Percentiles rank a stretch among this genome's conserved stretches.
Conservation (phyloP, 768 basidiomycete species). For the Tricholoma saponaceum region DNA sequence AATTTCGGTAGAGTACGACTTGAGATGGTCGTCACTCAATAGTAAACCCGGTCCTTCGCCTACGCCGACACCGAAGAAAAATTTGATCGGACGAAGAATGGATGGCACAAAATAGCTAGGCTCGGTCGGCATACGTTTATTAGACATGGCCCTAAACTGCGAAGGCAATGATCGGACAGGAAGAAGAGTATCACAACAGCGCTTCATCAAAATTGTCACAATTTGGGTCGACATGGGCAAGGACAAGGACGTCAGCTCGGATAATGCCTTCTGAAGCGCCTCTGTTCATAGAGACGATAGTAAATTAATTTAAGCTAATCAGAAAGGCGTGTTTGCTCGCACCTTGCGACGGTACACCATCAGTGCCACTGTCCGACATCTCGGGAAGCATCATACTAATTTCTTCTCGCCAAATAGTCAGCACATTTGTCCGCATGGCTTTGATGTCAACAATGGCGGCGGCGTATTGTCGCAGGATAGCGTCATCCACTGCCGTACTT, state of each 20-base stretch:
- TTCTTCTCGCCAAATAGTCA: slow-evolving; percentile 64
- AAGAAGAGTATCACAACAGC: slow-evolving; percentile 82
- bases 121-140: slow-evolving; percentile 65
- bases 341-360: slow-evolving; percentile 49
- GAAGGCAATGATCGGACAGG: slow-evolving; percentile 86
- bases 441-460: slow-evolving; percentile 68
- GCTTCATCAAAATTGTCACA: slow-evolving; percentile 62
- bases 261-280: slow-evolving; percentile 51
- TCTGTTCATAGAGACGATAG: slow-evolving; percentile 29
- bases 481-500: slow-evolving; percentile 56
- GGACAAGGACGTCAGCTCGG: slow-evolving; percentile 45
- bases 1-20: slow-evolving; percentile 53
- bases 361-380: slow-evolving; percentile 23
- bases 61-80: slow-evolving; percentile 63
- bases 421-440: slow-evolving; percentile 46
- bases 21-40: slow-evolving; percentile 52
- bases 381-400: slow-evolving; percentile 61
- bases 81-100: slow-evolving; percentile 76
- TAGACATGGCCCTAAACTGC: slow-evolving; percentile 84
- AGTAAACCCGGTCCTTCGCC: slow-evolving; percentile 56
- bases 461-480: slow-evolving; percentile 59
- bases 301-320: slow-evolving; percentile 1
- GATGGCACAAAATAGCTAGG: slow-evolving; percentile 84
- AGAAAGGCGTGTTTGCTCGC: slow-evolving; percentile 6
- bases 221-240: slow-evolving; percentile 61